Base-by-base conservation (phyloP, 345 rosid genomes). In the Hirschfeldia incana region DNA sequence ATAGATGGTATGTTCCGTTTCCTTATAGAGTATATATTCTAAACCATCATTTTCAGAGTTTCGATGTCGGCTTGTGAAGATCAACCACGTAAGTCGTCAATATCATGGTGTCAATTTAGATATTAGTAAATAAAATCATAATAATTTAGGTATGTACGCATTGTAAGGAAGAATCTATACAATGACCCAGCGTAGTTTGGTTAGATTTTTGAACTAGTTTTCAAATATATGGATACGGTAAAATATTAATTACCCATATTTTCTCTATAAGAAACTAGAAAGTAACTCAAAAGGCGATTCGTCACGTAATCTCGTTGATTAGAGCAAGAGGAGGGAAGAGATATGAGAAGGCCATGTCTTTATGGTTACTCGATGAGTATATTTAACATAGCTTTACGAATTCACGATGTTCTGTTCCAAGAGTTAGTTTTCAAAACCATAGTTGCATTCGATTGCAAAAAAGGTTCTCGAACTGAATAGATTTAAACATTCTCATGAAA, bases 1-100 rank as follows among this genome's bases (percentile, higher is more conserved):
- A 44, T 33, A 21, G 21, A 21, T 21, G 1, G 21, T 21, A 60
- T 67, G 58, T 6, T 78, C 72, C 17, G 39, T 65, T 49, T 72
- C 67, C 46, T 61, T 46, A 21, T 21, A 71, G 21, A 69, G 69
- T 61, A n/a, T n/a, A n/a, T n/a, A 66, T 79, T 79, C 33, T 42
- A 79, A 69, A 78, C 73, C 66, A 73, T 73, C 78, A 60, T 64
- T 73, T 73, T 79, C 78, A 49, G 37, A 49, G 65, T 67, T 73
- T 67, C 70, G 32, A 27, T 79, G 82, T 73, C 65, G 70, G 63
- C 59, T 79, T 12, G 62, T 51, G 62, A 73, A 73, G 82, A 73
- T 49, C 28, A 49, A 69, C 65, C 74, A 73, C 78, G 28, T 67
- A 73, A 78, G 28, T 51, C 16, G 29, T 53, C 27, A 53, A 16